Base-by-base conservation (phyloP, 257 asterid species). In the Cordia subcordata region DNA sequence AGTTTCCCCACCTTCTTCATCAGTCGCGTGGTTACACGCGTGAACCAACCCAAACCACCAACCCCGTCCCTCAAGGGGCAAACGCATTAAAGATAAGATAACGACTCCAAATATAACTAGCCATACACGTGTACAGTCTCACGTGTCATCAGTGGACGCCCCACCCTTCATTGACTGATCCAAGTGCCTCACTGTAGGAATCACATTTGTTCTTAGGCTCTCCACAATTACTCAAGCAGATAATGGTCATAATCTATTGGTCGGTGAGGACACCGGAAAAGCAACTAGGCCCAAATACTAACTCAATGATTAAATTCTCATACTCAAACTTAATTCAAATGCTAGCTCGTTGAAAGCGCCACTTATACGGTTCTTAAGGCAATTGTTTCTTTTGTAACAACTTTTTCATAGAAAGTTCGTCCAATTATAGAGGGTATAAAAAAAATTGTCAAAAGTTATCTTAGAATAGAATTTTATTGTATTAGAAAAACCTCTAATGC, bases 21-120 rank as follows among this genome's bases (percentile, higher is more conserved):
- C 33, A n/a, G 45, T 17, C 58, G 58, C 57, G 70, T 57, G 23
- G 12, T 1, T 32, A 32, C 70, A 57, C 70, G 53, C 59, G 45
- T n/a, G n/a, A n/a, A n/a, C n/a, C n/a, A n/a, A n/a, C n/a, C n/a
- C n/a, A n/a, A n/a, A n/a, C n/a, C n/a, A n/a, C 5, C 23, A 15
- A 11, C n/a, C 47, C 17, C 38, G 8, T 6, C 20, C 1, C 14
- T 11, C 21, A 8, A 45, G 38, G 16, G 38, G 16, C 21, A 15
- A 42, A 39, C 23, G 23, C 53, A 45, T 18, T 49, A 5, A n/a
- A 33, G 67, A 42, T 60, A 45, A 59, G 62, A 67, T 40, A 67
- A 67, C 27, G 67, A 67, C 67, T 42, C 21, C 1, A 0, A 0
- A 21, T 9, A 32, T 11, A 27, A 14, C 14, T 5, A n/a, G 17